Conservation (phyloP, 768 basidiomycete genomes). For the Collybiopsis confluens region DNA sequence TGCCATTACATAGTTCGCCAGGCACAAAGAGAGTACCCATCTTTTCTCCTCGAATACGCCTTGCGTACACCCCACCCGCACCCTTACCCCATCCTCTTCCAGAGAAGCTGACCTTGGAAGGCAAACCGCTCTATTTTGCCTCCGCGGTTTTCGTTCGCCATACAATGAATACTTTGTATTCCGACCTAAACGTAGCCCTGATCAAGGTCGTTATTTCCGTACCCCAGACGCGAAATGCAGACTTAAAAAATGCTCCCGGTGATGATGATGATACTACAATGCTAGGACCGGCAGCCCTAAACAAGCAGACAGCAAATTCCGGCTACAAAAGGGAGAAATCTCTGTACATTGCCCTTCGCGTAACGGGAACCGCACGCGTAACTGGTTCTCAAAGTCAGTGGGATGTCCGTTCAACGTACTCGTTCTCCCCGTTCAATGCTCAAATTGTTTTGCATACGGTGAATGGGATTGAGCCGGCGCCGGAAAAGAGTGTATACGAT, state of each 20-base stretch:
- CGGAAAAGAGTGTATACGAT: constrained; percentile 1
- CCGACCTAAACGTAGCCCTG: background rate
- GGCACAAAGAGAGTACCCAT: background rate
- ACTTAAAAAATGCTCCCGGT: too few relatives aligned
- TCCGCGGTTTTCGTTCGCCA: constrained; percentile 2
- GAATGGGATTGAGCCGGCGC: constrained; percentile 5
- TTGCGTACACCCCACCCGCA: constrained; percentile 4
- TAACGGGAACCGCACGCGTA: background rate
- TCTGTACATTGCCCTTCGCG: constrained; percentile 2
- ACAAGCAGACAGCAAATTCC: background rate
- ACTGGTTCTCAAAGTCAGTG: background rate
- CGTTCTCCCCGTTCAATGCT: background rate
- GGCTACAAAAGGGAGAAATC: constrained; percentile 1
- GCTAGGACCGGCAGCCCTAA: too few relatives aligned
- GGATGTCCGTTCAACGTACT: constrained; percentile 5
- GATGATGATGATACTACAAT: too few relatives aligned
- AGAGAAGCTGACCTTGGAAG: background rate
- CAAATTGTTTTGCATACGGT: background rate
- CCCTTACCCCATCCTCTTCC: constrained; percentile 4
- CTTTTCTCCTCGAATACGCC: background rate
- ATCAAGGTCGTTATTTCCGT: constrained; percentile 2
- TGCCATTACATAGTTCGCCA: background rate
- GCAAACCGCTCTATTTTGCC: constrained; percentile 2
- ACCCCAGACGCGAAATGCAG: background rate
- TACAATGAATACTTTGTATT: constrained; percentile 4